phyloP scores from a whole-genome alignment of 192 early-diverging fungal genomes.

The Podila minutissima region DNA sequence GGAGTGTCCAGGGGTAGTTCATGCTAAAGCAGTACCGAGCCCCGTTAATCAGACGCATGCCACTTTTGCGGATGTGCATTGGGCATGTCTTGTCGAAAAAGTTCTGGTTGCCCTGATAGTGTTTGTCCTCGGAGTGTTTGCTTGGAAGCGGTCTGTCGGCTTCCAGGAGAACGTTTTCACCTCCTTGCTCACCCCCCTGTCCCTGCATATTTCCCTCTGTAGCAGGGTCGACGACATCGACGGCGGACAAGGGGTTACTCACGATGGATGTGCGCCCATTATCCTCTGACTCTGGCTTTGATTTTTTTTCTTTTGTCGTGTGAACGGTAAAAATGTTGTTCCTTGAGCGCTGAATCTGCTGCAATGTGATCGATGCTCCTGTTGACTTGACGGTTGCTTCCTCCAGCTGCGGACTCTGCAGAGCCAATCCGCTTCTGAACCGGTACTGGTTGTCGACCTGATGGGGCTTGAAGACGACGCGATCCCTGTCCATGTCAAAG shows the following conservation, averaged over 20 bases:
- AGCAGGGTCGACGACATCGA: too few species aligned
- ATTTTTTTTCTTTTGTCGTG: background rate
- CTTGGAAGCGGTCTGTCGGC: too few species aligned
- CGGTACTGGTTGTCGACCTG: constrained; percentile 22
- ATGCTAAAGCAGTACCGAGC: constrained; percentile 23
- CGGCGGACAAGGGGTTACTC: too few species aligned
- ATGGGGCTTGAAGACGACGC: constrained; percentile 24
- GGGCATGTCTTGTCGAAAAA: constrained; percentile 44
- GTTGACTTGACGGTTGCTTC: constrained; percentile 17
- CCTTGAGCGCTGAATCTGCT: constrained; percentile 4
- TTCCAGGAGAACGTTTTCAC: too few species aligned
- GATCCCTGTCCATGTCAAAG: constrained; percentile 36
- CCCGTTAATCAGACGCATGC: constrained; percentile 18
- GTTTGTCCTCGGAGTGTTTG: constrained; percentile 13
- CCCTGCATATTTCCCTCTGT: too few species aligned
- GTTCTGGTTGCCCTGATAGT: constrained; percentile 34
- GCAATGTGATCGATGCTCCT: background rate
- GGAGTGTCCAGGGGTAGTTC: constrained; percentile 36
- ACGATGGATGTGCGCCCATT: too few species aligned
- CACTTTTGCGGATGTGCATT: constrained; percentile 21
- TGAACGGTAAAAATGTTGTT: constrained; percentile 16
- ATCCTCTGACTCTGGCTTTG: too few species aligned
- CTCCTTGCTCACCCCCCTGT: background rate
- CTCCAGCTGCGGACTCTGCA: constrained; percentile 43
- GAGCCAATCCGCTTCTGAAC: constrained; percentile 24